Evolutionary conservation across 1,284 basidiomycete species (phyloP).

Genomic region (Stygiomarasmius scandens): DNA sequence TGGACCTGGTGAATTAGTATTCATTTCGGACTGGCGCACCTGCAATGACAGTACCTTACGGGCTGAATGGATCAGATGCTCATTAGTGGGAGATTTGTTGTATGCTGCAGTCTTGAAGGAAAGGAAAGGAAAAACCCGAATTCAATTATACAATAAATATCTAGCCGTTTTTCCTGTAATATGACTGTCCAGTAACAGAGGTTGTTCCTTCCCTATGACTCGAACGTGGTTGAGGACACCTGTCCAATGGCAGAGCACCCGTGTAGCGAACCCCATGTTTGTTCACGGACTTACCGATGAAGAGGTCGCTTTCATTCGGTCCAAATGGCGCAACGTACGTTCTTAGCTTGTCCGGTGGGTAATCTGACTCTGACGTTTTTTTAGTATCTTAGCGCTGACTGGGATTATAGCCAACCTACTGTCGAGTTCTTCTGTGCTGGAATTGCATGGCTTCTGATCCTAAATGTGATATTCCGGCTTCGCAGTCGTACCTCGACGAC

Average conservation of each 20-base stretch:
- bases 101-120: neutral
- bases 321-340: conserved; percentile 24
- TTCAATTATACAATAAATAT: neutral
- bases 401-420: conserved; percentile 34
- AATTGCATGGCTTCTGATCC: conserved; percentile 21
- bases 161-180: neutral
- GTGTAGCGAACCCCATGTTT: conserved; percentile 18
- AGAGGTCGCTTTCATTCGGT: conserved; percentile 20
- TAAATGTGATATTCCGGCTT: conserved; percentile 1
- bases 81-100: neutral
- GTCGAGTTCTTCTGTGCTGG: conserved; percentile 34
- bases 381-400: conserved; percentile 33
- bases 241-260: conserved; percentile 31
- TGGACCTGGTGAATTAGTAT: too few relatives aligned
- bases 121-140: too few relatives aligned
- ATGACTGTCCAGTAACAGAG: neutral
- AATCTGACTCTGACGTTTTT: neutral
- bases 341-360: neutral
- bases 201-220: conserved; percentile 20
- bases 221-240: conserved; percentile 28
- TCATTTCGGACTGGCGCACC: too few relatives aligned
- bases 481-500: conserved; percentile 6
- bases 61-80: too few relatives aligned
- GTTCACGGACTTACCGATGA: conserved; percentile 26
- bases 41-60: too few relatives aligned